Percentiles rank a stretch among this genome's conserved stretches.
These are phyloP conservation scores for Scutellaria barbata DNA, from an alignment of 257 asterid species.

Conservation along the genomic window DNA sequence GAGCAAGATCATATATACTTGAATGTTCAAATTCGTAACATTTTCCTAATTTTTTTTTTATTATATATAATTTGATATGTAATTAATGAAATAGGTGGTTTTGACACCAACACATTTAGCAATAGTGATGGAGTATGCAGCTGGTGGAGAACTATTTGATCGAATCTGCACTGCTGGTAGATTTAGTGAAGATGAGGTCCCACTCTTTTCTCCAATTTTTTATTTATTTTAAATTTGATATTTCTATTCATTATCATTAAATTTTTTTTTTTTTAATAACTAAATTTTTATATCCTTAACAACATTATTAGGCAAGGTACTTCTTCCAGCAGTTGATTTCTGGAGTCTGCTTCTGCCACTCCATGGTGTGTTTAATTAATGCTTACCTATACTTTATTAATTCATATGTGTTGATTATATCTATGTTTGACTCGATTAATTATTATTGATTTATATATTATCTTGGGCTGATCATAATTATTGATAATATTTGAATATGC, in stretches of 20 bases:
- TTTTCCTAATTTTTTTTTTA: too few species aligned
- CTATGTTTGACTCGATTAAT: neutral
- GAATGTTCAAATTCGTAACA: too few species aligned
- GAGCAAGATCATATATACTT: too few species aligned
- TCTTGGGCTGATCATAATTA: neutral
- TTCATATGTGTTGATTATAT: neutral
- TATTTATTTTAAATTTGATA: neutral
- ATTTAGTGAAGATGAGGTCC: slow-evolving; percentile 71
- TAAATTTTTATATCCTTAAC: neutral
- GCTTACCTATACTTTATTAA: too few species aligned
- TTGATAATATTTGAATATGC: neutral
- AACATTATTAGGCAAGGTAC: slow-evolving; percentile 49
- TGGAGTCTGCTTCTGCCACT: slow-evolving; percentile 62
- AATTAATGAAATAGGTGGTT: slow-evolving; percentile 63
- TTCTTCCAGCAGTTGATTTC: slow-evolving; percentile 60
- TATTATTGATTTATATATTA: neutral
- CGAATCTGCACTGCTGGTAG: slow-evolving; percentile 67
- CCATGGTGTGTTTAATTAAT: slow-evolving; percentile 43
- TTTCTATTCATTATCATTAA: neutral
- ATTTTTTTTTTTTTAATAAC: neutral
- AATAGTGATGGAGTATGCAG: slow-evolving; percentile 80
- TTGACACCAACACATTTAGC: slow-evolving; percentile 61
- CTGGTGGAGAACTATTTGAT: slow-evolving; percentile 76
- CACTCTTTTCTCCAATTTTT: neutral
- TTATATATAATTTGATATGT: too few species aligned